Percentiles rank a stretch among this genome's conserved stretches.
Conservation (phyloP, 2,329 filamentous ascomycete genomes). For the Neoscytalidium dimidiatum region DNA sequence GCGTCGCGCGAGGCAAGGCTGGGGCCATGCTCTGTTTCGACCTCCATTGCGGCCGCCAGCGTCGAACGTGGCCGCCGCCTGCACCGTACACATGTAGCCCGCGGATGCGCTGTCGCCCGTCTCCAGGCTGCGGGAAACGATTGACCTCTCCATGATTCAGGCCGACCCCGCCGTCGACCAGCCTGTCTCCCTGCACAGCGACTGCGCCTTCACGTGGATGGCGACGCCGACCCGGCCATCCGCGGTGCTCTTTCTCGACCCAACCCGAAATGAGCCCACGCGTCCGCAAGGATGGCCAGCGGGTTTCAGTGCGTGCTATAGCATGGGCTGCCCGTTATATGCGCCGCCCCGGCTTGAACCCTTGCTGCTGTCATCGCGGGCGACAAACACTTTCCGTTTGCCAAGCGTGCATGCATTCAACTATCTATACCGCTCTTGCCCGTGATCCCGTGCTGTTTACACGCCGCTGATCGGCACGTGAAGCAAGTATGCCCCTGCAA, state of each 20-base stretch:
- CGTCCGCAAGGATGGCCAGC: slow-evolving; percentile 5
- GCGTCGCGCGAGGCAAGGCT: slow-evolving; percentile 11
- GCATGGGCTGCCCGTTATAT: background rate
- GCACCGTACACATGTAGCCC: background rate
- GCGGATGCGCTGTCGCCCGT: background rate
- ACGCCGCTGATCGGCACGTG: background rate
- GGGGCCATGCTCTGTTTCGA: slow-evolving; percentile 15
- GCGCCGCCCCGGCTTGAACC: background rate
- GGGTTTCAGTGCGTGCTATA: slow-evolving; percentile 14
- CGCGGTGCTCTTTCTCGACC: slow-evolving; percentile 3
- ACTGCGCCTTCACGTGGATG: background rate
- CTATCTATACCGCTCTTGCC: background rate
- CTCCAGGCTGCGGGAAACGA: background rate
- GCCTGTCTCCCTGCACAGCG: too few relatives aligned
- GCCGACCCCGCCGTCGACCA: background rate
- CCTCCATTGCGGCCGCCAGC: slow-evolving; percentile 4
- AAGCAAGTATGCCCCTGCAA: slow-evolving; percentile 1
- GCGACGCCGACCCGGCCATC: background rate
- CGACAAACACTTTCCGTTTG: slow-evolving; percentile 1
- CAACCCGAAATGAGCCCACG: slow-evolving; percentile 8
- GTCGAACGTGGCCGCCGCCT: background rate
- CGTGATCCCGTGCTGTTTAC: background rate
- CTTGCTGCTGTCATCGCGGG: background rate
- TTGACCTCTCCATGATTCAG: slow-evolving; percentile 6
- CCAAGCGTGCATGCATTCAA: background rate